Percentiles rank a stretch among this genome's conserved stretches.
These are phyloP conservation scores for Echeveria elegans DNA, from an alignment of 164 flowering plant genomes.

Conservation along the genomic window DNA sequence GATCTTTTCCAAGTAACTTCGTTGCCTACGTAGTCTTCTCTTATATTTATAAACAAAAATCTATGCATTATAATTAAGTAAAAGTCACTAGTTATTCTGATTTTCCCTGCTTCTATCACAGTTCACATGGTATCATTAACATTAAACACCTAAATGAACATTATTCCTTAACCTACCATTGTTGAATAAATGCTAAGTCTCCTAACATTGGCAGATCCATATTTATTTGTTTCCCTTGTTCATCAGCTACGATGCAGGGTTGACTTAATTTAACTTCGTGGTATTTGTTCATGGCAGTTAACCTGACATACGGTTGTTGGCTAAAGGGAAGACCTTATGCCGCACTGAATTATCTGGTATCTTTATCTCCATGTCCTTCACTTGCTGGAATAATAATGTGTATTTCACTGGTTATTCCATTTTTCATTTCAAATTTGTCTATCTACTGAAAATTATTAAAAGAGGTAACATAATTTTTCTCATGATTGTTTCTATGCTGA, in stretches of 20 bases:
- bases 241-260: neutral
- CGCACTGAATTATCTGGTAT: constrained; percentile 68
- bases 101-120: neutral
- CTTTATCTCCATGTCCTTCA: constrained; percentile 7
- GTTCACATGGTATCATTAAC: neutral
- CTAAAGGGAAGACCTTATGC: constrained; percentile 41
- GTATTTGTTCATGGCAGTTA: constrained; percentile 47
- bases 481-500: constrained; percentile 11
- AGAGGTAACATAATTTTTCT: neutral
- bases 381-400: neutral
- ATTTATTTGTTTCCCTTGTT: neutral
- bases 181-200: neutral
- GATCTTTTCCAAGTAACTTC: neutral
- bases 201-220: neutral
- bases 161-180: neutral
- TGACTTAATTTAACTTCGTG: neutral
- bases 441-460: no score
- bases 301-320: constrained; percentile 84
- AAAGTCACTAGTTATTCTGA: neutral
- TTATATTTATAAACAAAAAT: neutral
- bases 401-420: no score
- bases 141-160: neutral
- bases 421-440: neutral
- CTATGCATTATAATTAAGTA: neutral
- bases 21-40: neutral